Base-by-base conservation (phyloP, 129 eudicot species). In the Sambucus nigra region DNA sequence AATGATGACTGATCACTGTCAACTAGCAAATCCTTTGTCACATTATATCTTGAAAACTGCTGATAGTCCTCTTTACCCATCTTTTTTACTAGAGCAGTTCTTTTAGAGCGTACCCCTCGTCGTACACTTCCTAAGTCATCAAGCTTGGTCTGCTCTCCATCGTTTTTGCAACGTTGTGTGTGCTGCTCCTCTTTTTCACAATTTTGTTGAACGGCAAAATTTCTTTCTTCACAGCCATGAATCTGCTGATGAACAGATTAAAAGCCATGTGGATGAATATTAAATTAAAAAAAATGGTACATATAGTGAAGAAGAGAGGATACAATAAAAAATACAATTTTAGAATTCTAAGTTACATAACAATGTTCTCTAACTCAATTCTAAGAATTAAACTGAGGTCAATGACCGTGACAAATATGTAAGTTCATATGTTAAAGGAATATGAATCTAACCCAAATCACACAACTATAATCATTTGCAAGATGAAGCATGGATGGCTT, bases 21-120 rank as follows among this genome's bases (percentile, higher is more conserved):
- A 62, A 38, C 55, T 44, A 35, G 47, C 65, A 57, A 42, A 25
- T 65, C 74, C 58, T 53, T 70, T 20, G 26, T 29, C 25, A 25
- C 17, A 11, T 24, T 47, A 65, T 32, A 23, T 35, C 47, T 51
- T 21, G 62, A 47, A 47, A 15, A 76, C 55, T 38, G 71, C 55
- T 38, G 71, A 23, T 22, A 48, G n/a, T 42, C 66, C 16, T 5
- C 65, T 35, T 47, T 55, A 41, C n/a, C 29, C 19, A 3, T 32
- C 55, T 74, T 83, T 66, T 67, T 68, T 5, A 45, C 55, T 1
- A 73, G 81, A 60, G 57, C 57, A n/a, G 82, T 69, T 61, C 87
- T 47, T 64, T 73, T 75, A 22, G 97, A 86, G 60, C 82, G 60
- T 4, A 67, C 81, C 97, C 87, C 77, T 33, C 53, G 66, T 29